Evolutionary conservation across 108 stramenopile species (phyloP).

Genomic region (Fragilaria radians): DNA sequence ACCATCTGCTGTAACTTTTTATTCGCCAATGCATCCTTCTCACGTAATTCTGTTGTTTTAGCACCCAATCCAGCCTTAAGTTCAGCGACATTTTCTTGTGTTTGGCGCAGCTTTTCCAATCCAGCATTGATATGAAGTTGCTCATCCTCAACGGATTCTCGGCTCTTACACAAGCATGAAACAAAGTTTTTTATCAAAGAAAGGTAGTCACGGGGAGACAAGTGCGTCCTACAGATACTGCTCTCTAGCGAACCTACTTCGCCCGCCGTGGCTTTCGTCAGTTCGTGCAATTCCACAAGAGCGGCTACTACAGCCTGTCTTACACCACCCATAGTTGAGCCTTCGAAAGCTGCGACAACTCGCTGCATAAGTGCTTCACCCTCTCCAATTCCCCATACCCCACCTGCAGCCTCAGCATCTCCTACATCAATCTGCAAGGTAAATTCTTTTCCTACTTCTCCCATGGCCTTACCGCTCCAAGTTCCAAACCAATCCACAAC

Average conservation of each 20-base stretch:
- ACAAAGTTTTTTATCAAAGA: slow-evolving; percentile 93
- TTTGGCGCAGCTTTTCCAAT: slow-evolving; percentile 87
- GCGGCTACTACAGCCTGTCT: slow-evolving; percentile 93
- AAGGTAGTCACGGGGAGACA: slow-evolving; percentile 94
- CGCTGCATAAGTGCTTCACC: slow-evolving; percentile 61
- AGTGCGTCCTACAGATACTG: slow-evolving; percentile 68
- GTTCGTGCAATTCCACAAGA: slow-evolving; percentile 83
- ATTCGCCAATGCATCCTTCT: slow-evolving; percentile 89
- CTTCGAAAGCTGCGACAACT: slow-evolving; percentile 64
- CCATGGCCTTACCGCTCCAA: slow-evolving; percentile 91
- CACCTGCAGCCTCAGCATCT: slow-evolving; percentile 76
- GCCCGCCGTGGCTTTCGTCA: slow-evolving; percentile 65
- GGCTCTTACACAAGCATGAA: slow-evolving; percentile 61
- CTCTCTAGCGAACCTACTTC: slow-evolving; percentile 35
- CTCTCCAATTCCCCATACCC: slow-evolving; percentile 76
- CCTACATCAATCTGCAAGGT: slow-evolving; percentile 76
- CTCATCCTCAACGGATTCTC: slow-evolving; percentile 88
- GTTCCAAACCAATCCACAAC: slow-evolving; percentile 99
- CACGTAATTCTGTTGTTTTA: slow-evolving; percentile 72
- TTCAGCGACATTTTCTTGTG: slow-evolving; percentile 90
- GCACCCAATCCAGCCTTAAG: slow-evolving; percentile 73
- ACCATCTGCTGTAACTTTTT: slow-evolving; percentile 98
- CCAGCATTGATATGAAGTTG: slow-evolving; percentile 96
- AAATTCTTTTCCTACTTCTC: slow-evolving; percentile 80
- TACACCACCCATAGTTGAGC: slow-evolving; percentile 40